phyloP scores from a whole-genome alignment of 805 yeast genomes.

The Yarrowia sp. region DNA sequence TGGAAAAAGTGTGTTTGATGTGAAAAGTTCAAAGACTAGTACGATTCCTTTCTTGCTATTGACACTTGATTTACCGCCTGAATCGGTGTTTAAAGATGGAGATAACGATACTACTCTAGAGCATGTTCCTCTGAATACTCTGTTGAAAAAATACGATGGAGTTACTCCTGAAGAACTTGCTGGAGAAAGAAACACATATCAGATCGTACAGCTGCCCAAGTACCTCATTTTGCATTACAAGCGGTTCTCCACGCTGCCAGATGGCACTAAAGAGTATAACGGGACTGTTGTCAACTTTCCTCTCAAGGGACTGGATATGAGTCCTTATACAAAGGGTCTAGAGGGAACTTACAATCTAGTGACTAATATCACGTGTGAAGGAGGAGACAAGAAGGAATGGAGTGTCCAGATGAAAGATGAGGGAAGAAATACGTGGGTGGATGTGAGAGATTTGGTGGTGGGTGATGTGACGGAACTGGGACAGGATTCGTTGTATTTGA shows the following conservation, averaged over 20 bases:
- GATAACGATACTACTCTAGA: constrained; percentile 45
- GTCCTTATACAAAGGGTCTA: constrained; percentile 35
- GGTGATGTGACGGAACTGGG: constrained; percentile 44
- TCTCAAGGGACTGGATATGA: constrained; percentile 42
- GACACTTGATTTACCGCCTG: constrained; percentile 58
- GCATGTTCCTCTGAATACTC: constrained; percentile 47
- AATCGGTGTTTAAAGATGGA: constrained; percentile 55
- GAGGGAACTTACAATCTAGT: constrained; percentile 45
- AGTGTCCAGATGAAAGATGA: constrained; percentile 50
- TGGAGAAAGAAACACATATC: constrained; percentile 42
- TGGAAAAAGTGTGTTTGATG: constrained; percentile 33
- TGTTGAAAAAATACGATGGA: constrained; percentile 46
- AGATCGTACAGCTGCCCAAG: constrained; percentile 49
- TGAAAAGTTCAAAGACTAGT: constrained; percentile 30
- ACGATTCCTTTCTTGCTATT: constrained; percentile 50
- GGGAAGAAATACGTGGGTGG: constrained; percentile 52
- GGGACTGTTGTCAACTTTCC: constrained; percentile 66
- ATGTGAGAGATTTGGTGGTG: constrained; percentile 51
- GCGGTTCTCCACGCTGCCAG: constrained; percentile 46
- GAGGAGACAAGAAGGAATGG: constrained; percentile 42
- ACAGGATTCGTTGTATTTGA: constrained; percentile 58
- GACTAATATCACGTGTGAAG: constrained; percentile 49
- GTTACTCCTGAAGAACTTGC: constrained; percentile 38
- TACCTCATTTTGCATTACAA: constrained; percentile 57
- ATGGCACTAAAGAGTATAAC: constrained; percentile 44